Conservation (phyloP, 768 basidiomycete genomes). For the Boletellus ananiceps region DNA sequence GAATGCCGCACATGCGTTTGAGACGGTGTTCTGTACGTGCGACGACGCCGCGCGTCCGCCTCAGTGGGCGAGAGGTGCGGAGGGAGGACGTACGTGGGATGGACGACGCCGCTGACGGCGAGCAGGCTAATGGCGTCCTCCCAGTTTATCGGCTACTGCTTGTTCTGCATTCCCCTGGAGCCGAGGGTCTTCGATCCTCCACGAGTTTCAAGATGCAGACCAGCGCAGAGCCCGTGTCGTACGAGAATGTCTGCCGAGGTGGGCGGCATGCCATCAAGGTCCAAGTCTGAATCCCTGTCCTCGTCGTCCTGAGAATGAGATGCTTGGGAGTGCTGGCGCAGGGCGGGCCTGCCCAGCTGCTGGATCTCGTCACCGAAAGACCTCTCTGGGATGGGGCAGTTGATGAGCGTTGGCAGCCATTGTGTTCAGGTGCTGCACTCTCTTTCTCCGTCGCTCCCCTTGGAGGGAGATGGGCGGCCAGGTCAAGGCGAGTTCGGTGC, state of each 20-base stretch:
- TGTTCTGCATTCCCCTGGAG: conserved; percentile 58
- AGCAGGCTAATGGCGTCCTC: conserved; percentile 54
- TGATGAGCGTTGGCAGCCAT: conserved; percentile 77
- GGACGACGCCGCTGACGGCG: conserved; percentile 36
- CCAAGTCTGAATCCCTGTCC: conserved; percentile 27
- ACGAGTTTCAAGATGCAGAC: conserved; percentile 50
- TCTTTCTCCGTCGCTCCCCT: conserved; percentile 31
- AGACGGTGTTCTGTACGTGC: conserved; percentile 27
- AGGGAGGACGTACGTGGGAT: conserved; percentile 22
- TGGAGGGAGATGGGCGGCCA: conserved; percentile 44
- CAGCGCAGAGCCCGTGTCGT: conserved; percentile 42
- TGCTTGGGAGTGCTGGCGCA: conserved; percentile 14
- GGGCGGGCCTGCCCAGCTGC: conserved; percentile 38
- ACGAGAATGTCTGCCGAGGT: conserved; percentile 37
- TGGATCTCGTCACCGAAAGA: conserved; percentile 63
- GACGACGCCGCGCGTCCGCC: conserved; percentile 14
- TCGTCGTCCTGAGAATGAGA: conserved; percentile 5
- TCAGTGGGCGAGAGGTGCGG: background rate
- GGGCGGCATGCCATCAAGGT: conserved; percentile 27
- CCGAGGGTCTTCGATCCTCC: conserved; percentile 50
- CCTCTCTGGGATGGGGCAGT: conserved; percentile 68
- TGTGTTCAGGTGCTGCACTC: conserved; percentile 48
- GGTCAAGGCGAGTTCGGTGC: conserved; percentile 59
- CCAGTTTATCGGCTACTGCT: conserved; percentile 61
- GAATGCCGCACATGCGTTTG: conserved; percentile 26